Base-by-base conservation (phyloP, 2,329 filamentous ascomycete species). In the Xylariaceae sp. region DNA sequence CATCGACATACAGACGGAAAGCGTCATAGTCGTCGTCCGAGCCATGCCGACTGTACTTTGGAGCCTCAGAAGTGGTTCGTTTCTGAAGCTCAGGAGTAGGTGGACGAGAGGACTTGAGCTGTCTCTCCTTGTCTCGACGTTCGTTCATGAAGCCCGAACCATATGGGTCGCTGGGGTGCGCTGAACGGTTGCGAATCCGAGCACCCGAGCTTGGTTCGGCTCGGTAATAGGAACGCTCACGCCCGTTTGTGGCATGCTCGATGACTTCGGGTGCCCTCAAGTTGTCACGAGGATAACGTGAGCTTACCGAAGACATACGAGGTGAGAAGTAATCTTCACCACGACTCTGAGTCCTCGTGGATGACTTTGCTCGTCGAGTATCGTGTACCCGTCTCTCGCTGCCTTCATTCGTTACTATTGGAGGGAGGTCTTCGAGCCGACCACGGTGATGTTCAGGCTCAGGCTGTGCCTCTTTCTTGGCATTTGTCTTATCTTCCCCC, bases 211-310 rank as follows among this genome's bases (percentile, higher is more conserved):
- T 66, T 37, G 61, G 60, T 18, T 65, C 64, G 18, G 70, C 67
- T 56, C 64, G 67, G 52, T 70, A 70, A 47, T 72, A 72, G 8
- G 61, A 51, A 35, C 68, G 64, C 51, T 72, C 71, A 50, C 70
- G 67, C 42, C 70, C 70, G 53, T 66, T 67, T 15, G 69, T 71
- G 23, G 67, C 60, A 48, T 72, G 65, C 55, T 71, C 69, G 47
- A 77, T 71, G 4, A 75, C 67, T 62, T 82, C 79, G 30, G 80
- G 79, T 6, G 81, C 80, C 15, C 80, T 71, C 53, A 77, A 74
- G 34, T 72, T 76, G 35, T 77, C 77, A 30, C 68, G 71, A 47
- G 60, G 63, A 37, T 62, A 48, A 10, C 67, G 66, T 35, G 68
- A 66, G 55, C 65, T 66, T 39, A 61, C 60, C 17, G 67, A 66